Evolutionary conservation across 2,329 filamentous ascomycete genomes (phyloP), one percentile per base, ranked within the genome.

Genomic region (Phialophora chinensis): DNA sequence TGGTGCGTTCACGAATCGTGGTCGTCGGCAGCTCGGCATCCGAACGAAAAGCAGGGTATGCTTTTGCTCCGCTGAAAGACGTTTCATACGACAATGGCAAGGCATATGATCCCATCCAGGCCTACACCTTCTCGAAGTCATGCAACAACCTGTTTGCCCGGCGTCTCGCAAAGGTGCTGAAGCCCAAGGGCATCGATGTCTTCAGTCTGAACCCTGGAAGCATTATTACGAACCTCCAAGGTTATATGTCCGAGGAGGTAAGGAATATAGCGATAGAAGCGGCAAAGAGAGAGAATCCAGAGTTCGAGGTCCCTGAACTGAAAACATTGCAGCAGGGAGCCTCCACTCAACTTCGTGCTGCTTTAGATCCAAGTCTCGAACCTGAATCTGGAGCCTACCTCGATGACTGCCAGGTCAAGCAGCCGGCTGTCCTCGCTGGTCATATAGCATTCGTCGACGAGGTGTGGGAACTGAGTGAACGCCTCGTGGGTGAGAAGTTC

Each of bases 401-500:
- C 23, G 70, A 74, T 35, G 79, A 82, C 65, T 80, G 79, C 66
- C 79, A 80, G 59, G 72, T 82, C 4, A 71, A 73, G 1, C 72
- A 50, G 17, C 33, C 52, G n/a, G 23, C 54, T 5, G 55, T 63
- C 29, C 63, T 64, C 47, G 54, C 61, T 53, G 63, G 62, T 11
- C 63, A 61, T 8, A 57, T 59, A 47, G 33, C 56, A 27, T 63
- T 60, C n/a, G 80, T 78, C 0, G 78, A 81, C 44, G 78, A 75
- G 59, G 66, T 84, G 38, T 85, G 82, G 81, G 76, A 77, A 59
- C 68, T 83, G 53, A 83, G 80, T 54, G 82, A 84, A 72, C 74
- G 78, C 60, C 69, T 83, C 25, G 78, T 82, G 2, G 76, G 76
- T 1, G 73, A 79, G 60, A 74, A 76, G 42, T 82, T 82, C 29